These are phyloP conservation scores for Salix purpurea DNA, from an alignment of 345 rosid genomes.

Conservation along the genomic window DNA sequence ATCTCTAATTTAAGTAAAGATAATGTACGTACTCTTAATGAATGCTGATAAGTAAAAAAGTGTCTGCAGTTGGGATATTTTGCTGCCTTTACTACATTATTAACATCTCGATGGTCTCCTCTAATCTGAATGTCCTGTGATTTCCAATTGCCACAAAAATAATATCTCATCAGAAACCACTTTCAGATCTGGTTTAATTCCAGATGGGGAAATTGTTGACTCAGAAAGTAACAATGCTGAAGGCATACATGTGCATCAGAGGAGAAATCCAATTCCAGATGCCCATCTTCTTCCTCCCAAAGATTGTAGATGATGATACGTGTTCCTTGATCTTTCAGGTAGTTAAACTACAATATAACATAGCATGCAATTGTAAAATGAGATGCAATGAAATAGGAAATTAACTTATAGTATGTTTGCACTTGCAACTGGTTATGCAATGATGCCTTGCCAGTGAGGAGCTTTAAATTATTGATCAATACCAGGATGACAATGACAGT, in stretches of 20 bases:
- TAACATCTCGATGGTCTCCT: slow-evolving; percentile 64
- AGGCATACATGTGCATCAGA: slow-evolving; percentile 47
- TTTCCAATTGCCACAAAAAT: not conserved
- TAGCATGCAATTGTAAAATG: not conserved
- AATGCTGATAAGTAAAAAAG: slow-evolving; percentile 62
- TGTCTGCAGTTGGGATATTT: slow-evolving; percentile 53
- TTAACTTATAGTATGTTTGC: not conserved
- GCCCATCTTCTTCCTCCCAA: slow-evolving; percentile 73
- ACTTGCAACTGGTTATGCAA: too few relatives aligned
- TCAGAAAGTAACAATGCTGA: not conserved
- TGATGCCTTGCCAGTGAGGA: too few relatives aligned
- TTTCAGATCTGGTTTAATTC: not conserved
- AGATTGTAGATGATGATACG: slow-evolving; percentile 65
- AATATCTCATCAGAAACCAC: not conserved
- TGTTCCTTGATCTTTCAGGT: slow-evolving; percentile 48
- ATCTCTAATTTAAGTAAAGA: not conserved
- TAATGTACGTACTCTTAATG: slow-evolving; percentile 47
- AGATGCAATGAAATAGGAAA: not conserved
- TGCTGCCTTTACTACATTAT: slow-evolving; percentile 55
- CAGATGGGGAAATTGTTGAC: not conserved
- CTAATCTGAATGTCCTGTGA: slow-evolving; percentile 74
- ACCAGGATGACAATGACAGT: too few relatives aligned
- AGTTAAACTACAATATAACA: slow-evolving; percentile 42
- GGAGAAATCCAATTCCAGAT: slow-evolving; percentile 66
- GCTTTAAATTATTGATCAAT: too few relatives aligned